Base-by-base conservation (phyloP, 2,329 filamentous ascomycete genomes). In the Stachybotrys chartarum region DNA sequence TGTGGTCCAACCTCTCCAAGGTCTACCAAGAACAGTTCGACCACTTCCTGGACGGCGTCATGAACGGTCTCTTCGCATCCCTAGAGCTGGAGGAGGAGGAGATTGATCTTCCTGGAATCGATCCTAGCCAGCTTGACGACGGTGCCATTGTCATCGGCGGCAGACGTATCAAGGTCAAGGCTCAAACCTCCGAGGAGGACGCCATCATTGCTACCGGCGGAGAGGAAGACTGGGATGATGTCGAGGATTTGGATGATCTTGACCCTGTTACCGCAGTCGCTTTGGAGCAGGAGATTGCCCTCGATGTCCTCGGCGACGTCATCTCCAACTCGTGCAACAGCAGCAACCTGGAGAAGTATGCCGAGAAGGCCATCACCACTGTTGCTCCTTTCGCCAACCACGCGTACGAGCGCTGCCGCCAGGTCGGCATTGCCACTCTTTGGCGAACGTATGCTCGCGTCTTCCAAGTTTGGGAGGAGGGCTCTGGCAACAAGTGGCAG, bases 251-350 rank as follows among this genome's bases (percentile, higher is more conserved):
- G 48, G 90, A 91, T 56, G 90, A 91, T 58, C 91, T 95, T 51
- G 86, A 85, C 56, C 90, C 90, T 52, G 89, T 95, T 59, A 95
- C 91, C 30, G 91, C 91, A 54, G 84, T 97, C 55, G 91, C 93
- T 30, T 83, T 96, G 65, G 94, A 97, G 80, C 97, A 97, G 75
- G 94, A 99, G 74, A 95, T 97, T 64, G 93, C 94, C 44, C 85
- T 96, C 49, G 94, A 99, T 72, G 92, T 97, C 6, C 82, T 97
- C 42, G 94, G 92, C 60, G 94, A 99, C 68, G 85, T 99, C 59
- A 87, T 97, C 66, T 87, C 89, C 50, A 87, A 95, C 76, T 90
- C 90, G 51, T 91, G 90, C 71, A 82, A 83, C 66, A 83, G 88
- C 62, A 91, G 84, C 70, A 81, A 81, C 63, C 75, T 83, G 55